phyloP scores from a whole-genome alignment of 2,329 filamentous ascomycete species.

The Botrytis elliptica region DNA sequence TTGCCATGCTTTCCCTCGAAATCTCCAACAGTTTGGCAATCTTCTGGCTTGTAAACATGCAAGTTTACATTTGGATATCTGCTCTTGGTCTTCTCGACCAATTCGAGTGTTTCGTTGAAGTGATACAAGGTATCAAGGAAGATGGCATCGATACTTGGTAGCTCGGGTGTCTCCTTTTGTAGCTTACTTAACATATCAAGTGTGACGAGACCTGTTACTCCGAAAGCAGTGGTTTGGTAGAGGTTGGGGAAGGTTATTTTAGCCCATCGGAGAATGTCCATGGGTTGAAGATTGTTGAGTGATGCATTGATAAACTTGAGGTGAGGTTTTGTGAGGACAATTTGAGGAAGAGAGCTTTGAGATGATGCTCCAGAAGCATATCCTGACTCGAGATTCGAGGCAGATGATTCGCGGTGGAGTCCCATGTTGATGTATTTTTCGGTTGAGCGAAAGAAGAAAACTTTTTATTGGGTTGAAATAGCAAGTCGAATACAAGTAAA shows the following conservation, averaged over 20 bases:
- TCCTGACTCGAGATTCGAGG: conserved; percentile 68
- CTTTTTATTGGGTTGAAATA: neutral
- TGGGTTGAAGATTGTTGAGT: conserved; percentile 80
- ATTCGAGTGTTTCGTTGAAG: conserved; percentile 72
- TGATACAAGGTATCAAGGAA: conserved; percentile 85
- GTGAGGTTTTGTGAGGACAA: conserved; percentile 85
- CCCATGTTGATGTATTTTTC: conserved; percentile 31
- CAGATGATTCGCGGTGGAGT: conserved; percentile 29
- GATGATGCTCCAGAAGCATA: conserved; percentile 69
- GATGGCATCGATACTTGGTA: conserved; percentile 62
- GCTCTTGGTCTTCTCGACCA: conserved; percentile 71
- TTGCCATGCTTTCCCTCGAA: conserved; percentile 82
- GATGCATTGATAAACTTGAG: conserved; percentile 88
- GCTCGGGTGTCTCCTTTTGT: conserved; percentile 59
- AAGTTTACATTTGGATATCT: conserved; percentile 77
- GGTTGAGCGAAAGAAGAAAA: conserved; percentile 4
- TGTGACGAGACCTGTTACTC: conserved; percentile 75
- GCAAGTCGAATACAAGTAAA: neutral
- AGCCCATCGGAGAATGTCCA: conserved; percentile 91
- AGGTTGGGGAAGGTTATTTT: conserved; percentile 86
- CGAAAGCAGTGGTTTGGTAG: conserved; percentile 83
- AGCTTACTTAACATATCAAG: conserved; percentile 84
- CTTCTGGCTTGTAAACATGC: conserved; percentile 87
- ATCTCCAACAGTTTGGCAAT: conserved; percentile 67
- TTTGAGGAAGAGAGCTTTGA: conserved; percentile 63